Evolutionary conservation across 1,284 basidiomycete genomes (phyloP), one percentile per base, ranked within the genome.

Genomic region (Ganoderma lingzhi): DNA sequence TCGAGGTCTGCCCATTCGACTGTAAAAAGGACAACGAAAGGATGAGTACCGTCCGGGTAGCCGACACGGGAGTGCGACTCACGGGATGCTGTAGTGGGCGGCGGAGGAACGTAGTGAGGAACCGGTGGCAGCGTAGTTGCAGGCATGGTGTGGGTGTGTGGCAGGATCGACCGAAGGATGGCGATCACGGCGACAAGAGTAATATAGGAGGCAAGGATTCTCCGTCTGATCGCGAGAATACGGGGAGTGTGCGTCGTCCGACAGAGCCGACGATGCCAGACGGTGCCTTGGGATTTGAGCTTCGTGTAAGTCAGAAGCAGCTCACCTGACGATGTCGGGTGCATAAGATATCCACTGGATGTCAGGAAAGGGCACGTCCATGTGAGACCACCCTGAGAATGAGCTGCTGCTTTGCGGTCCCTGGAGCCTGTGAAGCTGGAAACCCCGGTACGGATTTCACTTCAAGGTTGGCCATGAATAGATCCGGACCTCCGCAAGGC

Each of bases 1-100:
- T 88, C 84, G 28, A 93, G 84, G 55, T 92, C 86, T 1, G 90
- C 92, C 82, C 88, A 92, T 55, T 91, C 86, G 78, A 91, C 90
- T 91, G 59, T 28, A 10, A 14, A 1, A 28, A 17, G 4, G 19
- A 23, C 3, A 28, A 0, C 23, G 23, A 23, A 23, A 23, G 23
- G 0, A 23, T 23, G 23, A 23, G 23, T 23, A 23, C 23, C 23
- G 23, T 23, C 23, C 23, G 23, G 23, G 23, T 23, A 23, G 23
- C 23, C 23, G 23, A 23, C 23, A 23, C 23, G 23, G 23, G 23
- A 23, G 23, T 23, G 23, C 23, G 23, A 23, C 64, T 59, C 32
- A 65, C 84, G 70, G 6, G 80, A 63, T 63, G 77, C 80, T 55
- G 76, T 73, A 1, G 83, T 83, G 32, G 63, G 68, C 2, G 80